These are phyloP conservation scores for Tetrapyrgos nigripes DNA, from an alignment of 1,284 basidiomycete species.

Conservation along the genomic window DNA sequence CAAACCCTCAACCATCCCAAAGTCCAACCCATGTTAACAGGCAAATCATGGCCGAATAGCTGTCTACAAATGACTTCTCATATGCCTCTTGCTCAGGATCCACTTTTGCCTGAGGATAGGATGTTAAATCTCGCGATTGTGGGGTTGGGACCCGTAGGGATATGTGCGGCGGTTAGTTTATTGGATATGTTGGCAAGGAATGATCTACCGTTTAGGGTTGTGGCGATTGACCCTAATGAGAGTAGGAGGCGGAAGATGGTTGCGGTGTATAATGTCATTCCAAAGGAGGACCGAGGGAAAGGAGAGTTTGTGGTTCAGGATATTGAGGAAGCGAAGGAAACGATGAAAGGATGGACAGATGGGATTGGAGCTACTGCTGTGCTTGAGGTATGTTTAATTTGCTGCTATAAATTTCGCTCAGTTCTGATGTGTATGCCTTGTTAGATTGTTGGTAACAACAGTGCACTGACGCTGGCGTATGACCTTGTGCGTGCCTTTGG, in stretches of 20 bases:
- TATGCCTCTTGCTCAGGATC: background rate
- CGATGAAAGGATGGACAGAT: slow-evolving; percentile 57
- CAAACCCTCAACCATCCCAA: slow-evolving; percentile 80
- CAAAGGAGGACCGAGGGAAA: slow-evolving; percentile 46
- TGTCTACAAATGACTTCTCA: slow-evolving; percentile 28
- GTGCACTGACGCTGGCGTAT: slow-evolving; percentile 76
- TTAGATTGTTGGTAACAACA: slow-evolving; percentile 84
- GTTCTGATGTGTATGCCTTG: slow-evolving; percentile 18
- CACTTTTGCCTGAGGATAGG: slow-evolving; percentile 47
- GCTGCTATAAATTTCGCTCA: background rate
- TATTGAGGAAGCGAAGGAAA: slow-evolving; percentile 56
- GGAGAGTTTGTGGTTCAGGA: slow-evolving; percentile 57
- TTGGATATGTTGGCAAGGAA: slow-evolving; percentile 63
- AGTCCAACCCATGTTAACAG: slow-evolving; percentile 59
- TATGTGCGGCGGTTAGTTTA: slow-evolving; percentile 69
- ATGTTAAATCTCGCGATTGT: slow-evolving; percentile 67
- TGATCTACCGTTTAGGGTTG: slow-evolving; percentile 55
- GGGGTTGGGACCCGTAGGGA: slow-evolving; percentile 79
- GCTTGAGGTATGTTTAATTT: slow-evolving; percentile 57
- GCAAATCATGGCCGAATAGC: slow-evolving; percentile 62
- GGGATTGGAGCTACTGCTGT: slow-evolving; percentile 67
- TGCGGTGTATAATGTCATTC: slow-evolving; percentile 59
- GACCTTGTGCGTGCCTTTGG: slow-evolving; percentile 84
- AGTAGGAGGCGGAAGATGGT: slow-evolving; percentile 62
- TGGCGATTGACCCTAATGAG: slow-evolving; percentile 69